Evolutionary conservation across 768 basidiomycete species (phyloP), one percentile per base, ranked within the genome.

Genomic region (Chalciporus chontae): DNA sequence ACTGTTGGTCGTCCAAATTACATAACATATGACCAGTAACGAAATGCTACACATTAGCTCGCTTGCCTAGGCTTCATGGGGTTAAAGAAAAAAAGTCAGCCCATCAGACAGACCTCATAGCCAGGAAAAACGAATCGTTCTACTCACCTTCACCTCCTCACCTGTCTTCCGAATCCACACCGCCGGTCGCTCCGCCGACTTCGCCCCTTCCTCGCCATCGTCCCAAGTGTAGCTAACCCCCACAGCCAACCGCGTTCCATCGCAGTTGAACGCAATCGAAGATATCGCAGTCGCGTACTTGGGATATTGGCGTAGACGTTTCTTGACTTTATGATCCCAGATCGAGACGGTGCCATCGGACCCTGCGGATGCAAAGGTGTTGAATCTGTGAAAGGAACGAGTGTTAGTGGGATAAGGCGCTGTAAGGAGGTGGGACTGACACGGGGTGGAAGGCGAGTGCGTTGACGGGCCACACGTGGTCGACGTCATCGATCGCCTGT

Each of bases 251-350:
- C 84, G 84, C 31, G 80, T 78, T 1, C 93, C 94, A 54, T 94
- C 88, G 21, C 80, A 83, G 52, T 85, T 91, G 69, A 94, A 95
- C 1, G 87, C 80, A 36, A 94, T 73, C 0, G 85, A 79, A 0
- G 90, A 81, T n/a, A 96, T 83, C 3, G 85, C 77, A 0, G 80
- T 76, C 4, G 76, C 69, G 69, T 84, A 93, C 62, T 90, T 90
- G 0, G 86, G 84, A 55, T 90, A 94, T 59, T 95, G 93, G 21
- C 93, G 84, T 46, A 98, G 73, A 2, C 96, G 84, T 65, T 98
- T 98, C 74, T 97, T 96, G 47, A 94, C 87, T 56, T 87, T 85
- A 69, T 94, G 93, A 64, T 98, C 96, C 96, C 96, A 99, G 51
- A 98, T 85, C 0, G 92, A 93, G 38, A 98, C 90, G 1, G 88